Evolutionary conservation across 306 rosid genomes (phyloP).

Genomic region (Acacia melanoxylon): DNA sequence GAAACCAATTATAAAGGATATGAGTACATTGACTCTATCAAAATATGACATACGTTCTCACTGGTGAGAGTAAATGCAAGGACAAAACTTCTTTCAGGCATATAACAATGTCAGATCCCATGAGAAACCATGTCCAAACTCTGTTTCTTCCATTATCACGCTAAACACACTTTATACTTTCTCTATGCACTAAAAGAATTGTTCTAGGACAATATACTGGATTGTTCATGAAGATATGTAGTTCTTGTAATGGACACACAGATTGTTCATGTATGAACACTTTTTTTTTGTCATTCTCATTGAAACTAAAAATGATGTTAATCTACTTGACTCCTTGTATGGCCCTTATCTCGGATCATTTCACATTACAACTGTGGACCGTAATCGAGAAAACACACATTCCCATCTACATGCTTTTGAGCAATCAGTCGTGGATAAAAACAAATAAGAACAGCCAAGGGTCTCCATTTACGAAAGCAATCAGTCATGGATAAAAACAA

Average conservation of each 20-base stretch:
- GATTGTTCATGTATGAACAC: neutral
- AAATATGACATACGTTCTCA: constrained; percentile 1
- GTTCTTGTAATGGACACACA: too few relatives aligned
- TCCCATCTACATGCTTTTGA: neutral
- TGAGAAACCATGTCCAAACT: neutral
- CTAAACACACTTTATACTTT: constrained; percentile 24
- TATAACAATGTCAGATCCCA: neutral
- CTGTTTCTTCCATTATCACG: constrained; percentile 2
- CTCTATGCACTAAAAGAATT: constrained; percentile 15
- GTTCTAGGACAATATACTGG: neutral
- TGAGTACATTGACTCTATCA: constrained; percentile 1
- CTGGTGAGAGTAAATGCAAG: constrained; percentile 2
- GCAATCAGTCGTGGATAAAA: neutral
- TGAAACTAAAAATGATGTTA: neutral
- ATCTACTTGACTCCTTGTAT: neutral
- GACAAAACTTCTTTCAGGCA: neutral
- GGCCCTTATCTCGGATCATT: neutral
- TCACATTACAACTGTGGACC: neutral
- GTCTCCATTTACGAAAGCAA: too few relatives aligned
- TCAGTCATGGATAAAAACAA: too few relatives aligned
- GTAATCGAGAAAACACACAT: neutral
- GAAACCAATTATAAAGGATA: neutral
- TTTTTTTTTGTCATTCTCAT: too few relatives aligned
- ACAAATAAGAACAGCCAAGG: neutral
- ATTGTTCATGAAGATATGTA: neutral